Conservation (phyloP, 768 basidiomycete genomes). For the Suillus sp. region DNA sequence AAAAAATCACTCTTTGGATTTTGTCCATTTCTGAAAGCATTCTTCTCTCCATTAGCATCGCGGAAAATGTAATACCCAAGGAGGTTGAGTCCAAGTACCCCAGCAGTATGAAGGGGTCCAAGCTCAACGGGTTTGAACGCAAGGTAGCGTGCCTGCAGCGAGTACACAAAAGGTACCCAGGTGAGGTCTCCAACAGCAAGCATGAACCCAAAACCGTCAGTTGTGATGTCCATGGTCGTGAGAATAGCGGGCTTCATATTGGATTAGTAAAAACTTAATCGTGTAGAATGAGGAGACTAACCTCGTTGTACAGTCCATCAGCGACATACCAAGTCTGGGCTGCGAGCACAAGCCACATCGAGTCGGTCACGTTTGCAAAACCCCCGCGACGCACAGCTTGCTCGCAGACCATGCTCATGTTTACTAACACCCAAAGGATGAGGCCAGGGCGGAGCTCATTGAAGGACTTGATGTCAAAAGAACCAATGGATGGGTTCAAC, state of each 20-base stretch:
- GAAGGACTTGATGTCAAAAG: constrained; percentile 71
- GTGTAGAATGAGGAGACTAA: constrained; percentile 27
- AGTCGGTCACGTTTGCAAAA: constrained; percentile 71
- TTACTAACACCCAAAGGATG: constrained; percentile 88
- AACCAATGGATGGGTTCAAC: constrained; percentile 84
- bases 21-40: constrained; percentile 88
- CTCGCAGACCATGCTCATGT: constrained; percentile 89
- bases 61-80: constrained; percentile 93
- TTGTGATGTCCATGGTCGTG: constrained; percentile 97
- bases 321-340: constrained; percentile 89
- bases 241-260: constrained; percentile 72
- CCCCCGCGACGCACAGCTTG: constrained; percentile 83
- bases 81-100: constrained; percentile 64
- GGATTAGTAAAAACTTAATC: neutral
- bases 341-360: constrained; percentile 84
- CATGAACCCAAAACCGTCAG: constrained; percentile 99
- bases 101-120: constrained; percentile 53
- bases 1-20: constrained; percentile 81
- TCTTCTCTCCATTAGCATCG: constrained; percentile 88
- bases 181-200: constrained; percentile 87
- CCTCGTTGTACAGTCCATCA: constrained; percentile 91
- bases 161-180: constrained; percentile 95
- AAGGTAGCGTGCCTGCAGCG: constrained; percentile 91
- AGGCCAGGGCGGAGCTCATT: constrained; percentile 55
- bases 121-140: constrained; percentile 87